Evolutionary conservation across 257 asterid genomes (phyloP).

Genomic region (Gentiana dahurica): DNA sequence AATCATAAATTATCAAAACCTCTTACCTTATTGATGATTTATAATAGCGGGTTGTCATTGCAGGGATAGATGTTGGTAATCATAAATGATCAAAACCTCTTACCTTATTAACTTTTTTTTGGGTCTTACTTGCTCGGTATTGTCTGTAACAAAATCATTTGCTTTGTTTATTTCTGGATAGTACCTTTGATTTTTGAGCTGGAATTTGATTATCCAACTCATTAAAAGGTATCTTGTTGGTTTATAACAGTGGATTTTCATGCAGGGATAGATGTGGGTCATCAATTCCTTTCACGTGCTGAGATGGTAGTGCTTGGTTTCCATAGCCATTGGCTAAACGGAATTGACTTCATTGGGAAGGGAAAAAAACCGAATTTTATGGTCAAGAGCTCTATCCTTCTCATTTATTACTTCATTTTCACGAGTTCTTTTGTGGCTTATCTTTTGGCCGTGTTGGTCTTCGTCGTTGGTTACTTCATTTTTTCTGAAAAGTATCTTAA

Average conservation of each 20-base stretch:
- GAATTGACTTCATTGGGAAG: slow-evolving; percentile 62
- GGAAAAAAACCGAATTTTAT: slow-evolving; percentile 23
- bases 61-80: slow-evolving; percentile 90
- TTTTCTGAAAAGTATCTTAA: background rate
- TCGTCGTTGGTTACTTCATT: background rate
- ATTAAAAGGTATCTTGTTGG: no score
- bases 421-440: background rate
- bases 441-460: background rate
- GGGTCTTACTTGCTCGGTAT: no score
- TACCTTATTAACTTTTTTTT: no score
- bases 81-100: slow-evolving; percentile 10
- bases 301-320: slow-evolving; percentile 89
- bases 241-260: slow-evolving; percentile 5
- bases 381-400: background rate
- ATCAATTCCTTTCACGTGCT: slow-evolving; percentile 76
- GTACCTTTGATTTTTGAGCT: no score
- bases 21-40: no score
- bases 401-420: background rate
- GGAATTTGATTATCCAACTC: no score
- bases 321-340: slow-evolving; percentile 84
- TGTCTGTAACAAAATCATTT: no score
- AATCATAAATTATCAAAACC: slow-evolving; percentile 22
- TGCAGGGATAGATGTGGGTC: slow-evolving; percentile 87
- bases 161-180: no score
- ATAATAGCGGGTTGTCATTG: slow-evolving; percentile 9